These are phyloP conservation scores for Kandelia obovata DNA, from an alignment of 345 rosid genomes.

Conservation along the genomic window DNA sequence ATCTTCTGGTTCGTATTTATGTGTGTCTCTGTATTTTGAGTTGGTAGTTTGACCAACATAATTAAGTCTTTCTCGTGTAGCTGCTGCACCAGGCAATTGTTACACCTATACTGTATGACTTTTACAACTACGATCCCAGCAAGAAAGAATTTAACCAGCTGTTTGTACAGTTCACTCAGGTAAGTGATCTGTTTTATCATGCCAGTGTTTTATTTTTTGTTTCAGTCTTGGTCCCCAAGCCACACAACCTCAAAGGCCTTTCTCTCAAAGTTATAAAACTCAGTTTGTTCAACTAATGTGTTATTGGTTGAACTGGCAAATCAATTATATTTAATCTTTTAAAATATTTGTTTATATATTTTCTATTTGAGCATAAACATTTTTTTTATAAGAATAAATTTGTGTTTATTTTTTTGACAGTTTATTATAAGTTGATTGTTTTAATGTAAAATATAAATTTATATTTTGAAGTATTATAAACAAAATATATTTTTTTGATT, in stretches of 20 bases:
- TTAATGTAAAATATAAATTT: too few relatives aligned
- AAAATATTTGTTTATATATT: too few relatives aligned
- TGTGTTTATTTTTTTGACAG: too few relatives aligned
- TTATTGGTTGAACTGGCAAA: too few relatives aligned
- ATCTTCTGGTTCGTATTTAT: constrained; percentile 53
- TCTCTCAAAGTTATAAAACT: neutral
- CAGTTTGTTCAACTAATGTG: too few relatives aligned
- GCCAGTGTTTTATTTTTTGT: neutral
- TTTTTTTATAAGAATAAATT: too few relatives aligned
- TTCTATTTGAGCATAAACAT: too few relatives aligned
- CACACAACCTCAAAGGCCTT: neutral
- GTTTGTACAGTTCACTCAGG: constrained; percentile 61
- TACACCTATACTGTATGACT: constrained; percentile 51
- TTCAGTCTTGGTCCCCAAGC: too few relatives aligned
- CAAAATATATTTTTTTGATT: too few relatives aligned
- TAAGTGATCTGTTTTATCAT: constrained; percentile 12
- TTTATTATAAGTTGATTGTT: too few relatives aligned
- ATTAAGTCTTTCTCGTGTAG: constrained; percentile 28
- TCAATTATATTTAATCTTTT: too few relatives aligned
- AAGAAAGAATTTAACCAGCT: constrained; percentile 48
- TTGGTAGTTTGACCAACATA: neutral
- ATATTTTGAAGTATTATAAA: too few relatives aligned
- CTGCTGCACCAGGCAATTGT: constrained; percentile 53
- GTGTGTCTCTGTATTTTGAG: neutral
- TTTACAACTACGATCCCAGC: constrained; percentile 65